phyloP scores from a whole-genome alignment of 2,329 filamentous ascomycete species.

The Talaromyces sp. region DNA sequence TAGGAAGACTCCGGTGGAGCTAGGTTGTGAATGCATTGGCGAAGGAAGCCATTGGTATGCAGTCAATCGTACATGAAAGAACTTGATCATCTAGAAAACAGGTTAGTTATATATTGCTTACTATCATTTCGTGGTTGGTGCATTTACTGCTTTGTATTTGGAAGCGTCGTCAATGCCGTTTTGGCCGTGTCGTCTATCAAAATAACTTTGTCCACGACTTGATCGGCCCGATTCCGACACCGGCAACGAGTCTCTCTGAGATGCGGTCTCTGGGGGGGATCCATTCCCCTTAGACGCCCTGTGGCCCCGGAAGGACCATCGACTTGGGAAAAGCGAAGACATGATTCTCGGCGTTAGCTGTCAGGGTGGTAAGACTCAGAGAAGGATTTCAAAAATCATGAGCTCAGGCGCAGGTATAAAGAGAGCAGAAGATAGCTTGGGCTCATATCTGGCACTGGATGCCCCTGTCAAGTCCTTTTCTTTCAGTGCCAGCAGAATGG shows the following conservation, averaged over 20 bases:
- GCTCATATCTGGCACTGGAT: background rate
- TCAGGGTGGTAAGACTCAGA: background rate
- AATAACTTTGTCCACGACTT: slow-evolving; percentile 1
- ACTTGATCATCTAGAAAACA: slow-evolving; percentile 27
- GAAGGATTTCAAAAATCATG: background rate
- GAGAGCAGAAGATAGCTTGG: background rate
- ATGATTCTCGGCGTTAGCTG: slow-evolving; percentile 5
- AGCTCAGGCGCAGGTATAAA: slow-evolving; percentile 3
- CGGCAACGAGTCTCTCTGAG: slow-evolving; percentile 11
- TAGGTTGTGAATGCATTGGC: slow-evolving; percentile 10
- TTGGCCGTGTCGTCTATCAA: slow-evolving; percentile 5
- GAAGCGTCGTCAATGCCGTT: slow-evolving; percentile 25
- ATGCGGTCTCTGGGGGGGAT: background rate
- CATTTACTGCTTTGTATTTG: slow-evolving; percentile 26
- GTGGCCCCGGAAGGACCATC: slow-evolving; percentile 7
- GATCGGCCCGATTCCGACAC: slow-evolving; percentile 8
- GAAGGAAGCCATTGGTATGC: slow-evolving; percentile 27
- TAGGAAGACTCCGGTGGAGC: slow-evolving; percentile 37
- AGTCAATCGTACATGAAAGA: slow-evolving; percentile 28
- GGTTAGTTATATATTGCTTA: background rate
- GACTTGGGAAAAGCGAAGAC: slow-evolving; percentile 8
- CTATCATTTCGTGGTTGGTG: background rate
- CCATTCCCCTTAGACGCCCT: slow-evolving; percentile 1
- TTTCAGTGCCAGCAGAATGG: background rate
- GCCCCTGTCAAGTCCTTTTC: background rate